Conservation (phyloP, 257 asterid species). For the Solanum clarkiae region DNA sequence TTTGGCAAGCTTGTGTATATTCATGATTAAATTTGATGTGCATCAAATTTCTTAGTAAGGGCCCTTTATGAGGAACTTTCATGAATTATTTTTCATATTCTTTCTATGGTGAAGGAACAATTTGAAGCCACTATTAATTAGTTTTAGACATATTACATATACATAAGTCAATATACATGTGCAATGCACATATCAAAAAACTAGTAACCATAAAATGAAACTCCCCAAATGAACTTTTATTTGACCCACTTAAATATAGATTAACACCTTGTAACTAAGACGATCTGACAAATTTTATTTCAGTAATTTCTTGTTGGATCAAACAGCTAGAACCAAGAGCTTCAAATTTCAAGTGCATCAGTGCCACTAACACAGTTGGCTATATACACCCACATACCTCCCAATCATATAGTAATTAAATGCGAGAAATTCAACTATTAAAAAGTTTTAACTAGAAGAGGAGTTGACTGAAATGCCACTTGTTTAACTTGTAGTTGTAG, state of each 20-base stretch:
- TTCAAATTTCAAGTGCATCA: neutral
- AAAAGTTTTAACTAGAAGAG: neutral
- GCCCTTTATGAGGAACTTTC: too few relatives aligned
- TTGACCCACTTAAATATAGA: neutral
- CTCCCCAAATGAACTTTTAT: neutral
- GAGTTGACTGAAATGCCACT: neutral
- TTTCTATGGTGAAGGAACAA: too few relatives aligned
- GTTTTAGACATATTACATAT: too few relatives aligned
- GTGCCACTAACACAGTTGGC: neutral
- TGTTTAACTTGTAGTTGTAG: neutral
- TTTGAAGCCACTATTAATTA: too few relatives aligned
- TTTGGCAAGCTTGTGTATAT: too few relatives aligned
- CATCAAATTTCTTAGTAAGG: too few relatives aligned
- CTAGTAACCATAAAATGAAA: neutral
- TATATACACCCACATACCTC: neutral
- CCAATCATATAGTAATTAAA: neutral
- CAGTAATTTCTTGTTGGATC: neutral
- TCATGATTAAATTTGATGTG: too few relatives aligned
- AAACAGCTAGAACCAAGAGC: neutral
- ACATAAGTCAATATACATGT: too few relatives aligned
- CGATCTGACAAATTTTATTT: neutral
- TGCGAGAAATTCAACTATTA: neutral
- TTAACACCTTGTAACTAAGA: neutral
- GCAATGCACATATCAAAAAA: too few relatives aligned
- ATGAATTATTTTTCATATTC: too few relatives aligned